phyloP scores from a whole-genome alignment of 805 yeast species.

The Candida manassasensis region DNA sequence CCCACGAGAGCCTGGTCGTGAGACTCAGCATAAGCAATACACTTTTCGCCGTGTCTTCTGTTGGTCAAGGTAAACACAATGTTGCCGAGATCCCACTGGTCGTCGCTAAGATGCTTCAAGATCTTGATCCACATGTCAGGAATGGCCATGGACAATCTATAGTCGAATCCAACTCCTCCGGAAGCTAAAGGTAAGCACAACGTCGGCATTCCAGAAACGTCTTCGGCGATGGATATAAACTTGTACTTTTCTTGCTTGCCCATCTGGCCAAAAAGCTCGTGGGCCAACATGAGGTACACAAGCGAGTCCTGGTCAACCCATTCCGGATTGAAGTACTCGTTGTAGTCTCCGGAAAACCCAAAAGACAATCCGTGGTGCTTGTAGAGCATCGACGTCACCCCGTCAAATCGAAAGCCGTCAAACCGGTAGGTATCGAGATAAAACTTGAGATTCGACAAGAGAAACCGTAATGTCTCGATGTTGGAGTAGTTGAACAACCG shows the following conservation, averaged over 20 bases:
- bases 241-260: conserved; percentile 32
- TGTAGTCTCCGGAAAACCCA: conserved; percentile 87
- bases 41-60: conserved; percentile 81
- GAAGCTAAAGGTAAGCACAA: conserved; percentile 64
- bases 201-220: conserved; percentile 97
- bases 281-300: conserved; percentile 86
- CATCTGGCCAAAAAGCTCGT: conserved; percentile 60
- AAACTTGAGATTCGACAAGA: conserved; percentile 78
- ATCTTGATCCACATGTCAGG: conserved; percentile 99
- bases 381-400: conserved; percentile 92
- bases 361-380: conserved; percentile 89
- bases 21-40: conserved; percentile 89
- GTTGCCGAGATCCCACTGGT: conserved; percentile 84
- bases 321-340: conserved; percentile 77
- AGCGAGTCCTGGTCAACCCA: conserved; percentile 86
- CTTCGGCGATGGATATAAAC: conserved; percentile 86
- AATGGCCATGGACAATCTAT: conserved; percentile 91
- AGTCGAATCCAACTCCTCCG: conserved; percentile 94
- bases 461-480: conserved; percentile 84
- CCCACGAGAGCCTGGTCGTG: conserved; percentile 98
- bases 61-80: conserved; percentile 81
- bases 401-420: conserved; percentile 96
- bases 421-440: conserved; percentile 79
- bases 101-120: conserved; percentile 77
- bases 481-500: conserved; percentile 86